These are phyloP conservation scores for Dipteronia dyeriana DNA, from an alignment of 345 rosid species.

Conservation along the genomic window DNA sequence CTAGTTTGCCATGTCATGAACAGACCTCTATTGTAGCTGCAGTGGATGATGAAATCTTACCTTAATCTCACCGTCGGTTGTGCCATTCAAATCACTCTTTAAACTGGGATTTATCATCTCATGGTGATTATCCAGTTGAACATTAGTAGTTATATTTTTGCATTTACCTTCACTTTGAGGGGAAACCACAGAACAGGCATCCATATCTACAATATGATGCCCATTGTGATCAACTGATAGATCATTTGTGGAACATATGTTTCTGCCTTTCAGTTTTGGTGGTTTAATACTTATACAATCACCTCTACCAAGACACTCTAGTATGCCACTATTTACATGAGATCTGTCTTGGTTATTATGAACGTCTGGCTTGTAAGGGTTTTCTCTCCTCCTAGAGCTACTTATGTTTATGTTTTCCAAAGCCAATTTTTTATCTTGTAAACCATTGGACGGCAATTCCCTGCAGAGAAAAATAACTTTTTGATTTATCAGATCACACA, in stretches of 20 bases:
- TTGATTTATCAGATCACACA: background rate
- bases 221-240: slow-evolving; percentile 14
- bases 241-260: slow-evolving; percentile 11
- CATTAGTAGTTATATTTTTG: slow-evolving; percentile 9
- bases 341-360: background rate
- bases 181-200: slow-evolving; percentile 3
- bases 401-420: slow-evolving; percentile 4
- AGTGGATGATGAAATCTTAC: slow-evolving; percentile 9
- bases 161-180: slow-evolving; percentile 15
- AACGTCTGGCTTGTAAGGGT: slow-evolving; percentile 16
- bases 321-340: background rate
- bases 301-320: slow-evolving; percentile 14
- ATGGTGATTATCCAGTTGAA: slow-evolving; percentile 20
- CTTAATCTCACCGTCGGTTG: slow-evolving; percentile 7
- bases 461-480: slow-evolving; percentile 17
- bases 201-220: slow-evolving; percentile 25
- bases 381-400: slow-evolving; percentile 14
- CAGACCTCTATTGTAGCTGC: background rate
- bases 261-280: background rate
- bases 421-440: slow-evolving; percentile 14
- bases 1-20: background rate
- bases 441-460: slow-evolving; percentile 10
- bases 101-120: slow-evolving; percentile 15
- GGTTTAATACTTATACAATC: slow-evolving; percentile 11
- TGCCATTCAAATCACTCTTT: slow-evolving; percentile 22